Evolutionary conservation across 306 rosid species (phyloP), one percentile per base, ranked within the genome.

Genomic region (Castanea mollissima): DNA sequence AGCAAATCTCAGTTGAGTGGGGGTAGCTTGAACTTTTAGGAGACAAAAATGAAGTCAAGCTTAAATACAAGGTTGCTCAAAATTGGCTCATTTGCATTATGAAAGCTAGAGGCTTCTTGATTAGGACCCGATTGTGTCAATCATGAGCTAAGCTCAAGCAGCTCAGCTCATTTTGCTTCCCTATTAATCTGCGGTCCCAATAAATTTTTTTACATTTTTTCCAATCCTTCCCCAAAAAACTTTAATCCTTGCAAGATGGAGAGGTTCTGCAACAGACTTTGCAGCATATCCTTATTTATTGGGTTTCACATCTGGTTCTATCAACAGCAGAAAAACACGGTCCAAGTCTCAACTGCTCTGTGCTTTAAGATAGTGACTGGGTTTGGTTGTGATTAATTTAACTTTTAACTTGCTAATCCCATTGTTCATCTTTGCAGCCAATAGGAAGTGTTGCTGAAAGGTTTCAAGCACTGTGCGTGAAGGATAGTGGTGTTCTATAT

Each of bases 401-500:
- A 74, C 38, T 8, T 81, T 56, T 74, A 23, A 68, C 19, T 41
- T 23, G 81, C 76, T 63, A 54, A 62, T 73, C 74, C 41, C 46
- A 10, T 70, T 46, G 41, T 83, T 69, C 71, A 32, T 74, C 41
- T 86, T 83, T 88, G 91, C 94, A 96, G 99, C 99, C 99, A 58
- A 88, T 96, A 51, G 99, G 99, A 90, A 90, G 86, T 80, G 88
- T 87, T 86, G 91, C 96, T 19, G 98, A 96, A 89, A 91, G 98
- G 83, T 96, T 96, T 76, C 90, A 82, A 60, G 94, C 96, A 83
- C 85, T 96, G 90, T 89, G 99, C 81, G 74, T 91, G 86, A 96
- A 96, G 89, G 99, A 96, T 89, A 96, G 98, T 79, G 99, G 99
- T 38, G 97, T 96, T 82, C 88, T 96, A 63, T 96, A 96, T 1